phyloP scores from a whole-genome alignment of 805 yeast genomes.

The Monosporozyma siamensis region DNA sequence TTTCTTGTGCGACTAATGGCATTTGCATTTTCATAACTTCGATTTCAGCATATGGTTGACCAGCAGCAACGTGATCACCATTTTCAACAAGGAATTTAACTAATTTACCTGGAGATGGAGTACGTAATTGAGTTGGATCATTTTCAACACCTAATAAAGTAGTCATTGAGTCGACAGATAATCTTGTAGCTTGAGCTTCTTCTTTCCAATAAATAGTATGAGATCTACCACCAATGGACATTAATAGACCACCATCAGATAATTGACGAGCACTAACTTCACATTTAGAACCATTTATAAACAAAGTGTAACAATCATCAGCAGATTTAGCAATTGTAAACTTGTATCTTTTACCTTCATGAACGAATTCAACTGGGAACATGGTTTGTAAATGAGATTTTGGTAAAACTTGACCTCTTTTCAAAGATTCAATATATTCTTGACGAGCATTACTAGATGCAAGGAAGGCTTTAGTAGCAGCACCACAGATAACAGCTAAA shows the following conservation, averaged over 20 bases:
- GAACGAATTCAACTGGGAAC: constrained; percentile 89
- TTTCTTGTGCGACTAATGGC: constrained; percentile 91
- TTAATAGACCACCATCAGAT: constrained; percentile 88
- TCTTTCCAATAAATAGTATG: constrained; percentile 97
- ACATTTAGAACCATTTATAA: constrained; percentile 86
- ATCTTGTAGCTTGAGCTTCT: constrained; percentile 89
- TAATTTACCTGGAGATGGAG: constrained; percentile 98
- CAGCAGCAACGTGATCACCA: constrained; percentile 86
- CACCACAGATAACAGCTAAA: constrained; percentile 93
- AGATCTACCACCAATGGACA: constrained; percentile 83
- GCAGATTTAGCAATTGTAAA: constrained; percentile 95
- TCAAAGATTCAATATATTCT: constrained; percentile 68
- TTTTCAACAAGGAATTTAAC: constrained; percentile 88
- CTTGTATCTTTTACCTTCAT: constrained; percentile 86
- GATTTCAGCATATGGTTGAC: constrained; percentile 95
- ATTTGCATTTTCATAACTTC: constrained; percentile 99
- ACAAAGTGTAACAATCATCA: constrained; percentile 72
- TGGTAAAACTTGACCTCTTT: constrained; percentile 91
- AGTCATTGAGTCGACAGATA: constrained; percentile 92
- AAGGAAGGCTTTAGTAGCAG: constrained; percentile 88
- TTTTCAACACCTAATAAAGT: constrained; percentile 90
- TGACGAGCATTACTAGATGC: constrained; percentile 60
- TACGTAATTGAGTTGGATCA: constrained; percentile 96
- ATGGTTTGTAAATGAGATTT: constrained; percentile 75
- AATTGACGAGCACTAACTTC: constrained; percentile 81